phyloP scores from a whole-genome alignment of 2,329 filamentous ascomycete species.

The Leptoxyphium fumago region DNA sequence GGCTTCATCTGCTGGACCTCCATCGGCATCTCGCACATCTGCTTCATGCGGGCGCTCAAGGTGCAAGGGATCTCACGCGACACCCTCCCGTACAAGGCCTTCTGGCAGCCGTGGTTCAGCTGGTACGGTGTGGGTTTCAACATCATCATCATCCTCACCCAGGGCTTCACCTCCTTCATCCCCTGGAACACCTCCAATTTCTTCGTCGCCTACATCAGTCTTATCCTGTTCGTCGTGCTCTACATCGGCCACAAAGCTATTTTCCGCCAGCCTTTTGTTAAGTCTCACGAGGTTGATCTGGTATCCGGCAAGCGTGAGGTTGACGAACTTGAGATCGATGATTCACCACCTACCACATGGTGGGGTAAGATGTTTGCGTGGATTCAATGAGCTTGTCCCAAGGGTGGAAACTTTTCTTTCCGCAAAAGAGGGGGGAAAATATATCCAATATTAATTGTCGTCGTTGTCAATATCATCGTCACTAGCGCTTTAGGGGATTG shows the following conservation, averaged over 20 bases:
- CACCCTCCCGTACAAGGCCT: slow-evolving; percentile 35
- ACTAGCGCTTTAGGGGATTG: too few relatives aligned
- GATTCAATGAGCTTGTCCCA: background rate
- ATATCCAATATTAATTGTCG: too few relatives aligned
- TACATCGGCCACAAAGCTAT: slow-evolving; percentile 25
- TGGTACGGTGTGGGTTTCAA: slow-evolving; percentile 36
- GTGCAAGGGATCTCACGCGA: slow-evolving; percentile 29
- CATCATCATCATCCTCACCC: slow-evolving; percentile 38
- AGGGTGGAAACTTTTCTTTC: too few relatives aligned
- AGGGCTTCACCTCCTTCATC: slow-evolving; percentile 42
- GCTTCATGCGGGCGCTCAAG: slow-evolving; percentile 37
- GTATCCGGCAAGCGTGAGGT: slow-evolving; percentile 32
- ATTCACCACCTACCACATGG: background rate
- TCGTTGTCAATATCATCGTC: too few relatives aligned
- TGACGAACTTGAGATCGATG: slow-evolving; percentile 17
- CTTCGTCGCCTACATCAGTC: slow-evolving; percentile 40
- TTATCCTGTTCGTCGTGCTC: slow-evolving; percentile 35
- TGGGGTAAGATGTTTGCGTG: background rate
- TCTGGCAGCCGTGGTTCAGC: slow-evolving; percentile 37
- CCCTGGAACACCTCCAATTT: slow-evolving; percentile 36
- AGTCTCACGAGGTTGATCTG: slow-evolving; percentile 28
- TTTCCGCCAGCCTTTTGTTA: slow-evolving; percentile 42
- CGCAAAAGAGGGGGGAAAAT: too few relatives aligned
- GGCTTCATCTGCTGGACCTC: slow-evolving; percentile 26
- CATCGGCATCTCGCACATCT: slow-evolving; percentile 31